These are phyloP conservation scores for Solanum peruvianum DNA, from an alignment of 257 asterid species.

Conservation along the genomic window DNA sequence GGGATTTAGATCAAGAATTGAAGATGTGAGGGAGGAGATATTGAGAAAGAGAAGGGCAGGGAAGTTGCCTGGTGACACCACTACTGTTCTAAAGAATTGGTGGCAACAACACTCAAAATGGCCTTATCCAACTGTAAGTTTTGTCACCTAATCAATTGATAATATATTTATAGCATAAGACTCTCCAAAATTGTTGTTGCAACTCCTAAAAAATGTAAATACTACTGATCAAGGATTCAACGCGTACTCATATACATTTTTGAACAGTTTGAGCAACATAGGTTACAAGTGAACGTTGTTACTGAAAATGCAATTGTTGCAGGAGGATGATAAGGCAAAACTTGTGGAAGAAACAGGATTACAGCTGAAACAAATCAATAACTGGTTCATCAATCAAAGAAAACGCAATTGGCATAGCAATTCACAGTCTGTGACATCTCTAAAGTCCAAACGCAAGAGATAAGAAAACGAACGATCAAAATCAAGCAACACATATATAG, in stretches of 20 bases:
- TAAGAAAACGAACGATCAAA: neutral
- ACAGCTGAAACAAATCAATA: conserved; percentile 91
- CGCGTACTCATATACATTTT: neutral
- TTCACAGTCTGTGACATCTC: conserved; percentile 71
- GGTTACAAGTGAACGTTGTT: neutral
- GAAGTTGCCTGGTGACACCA: conserved; percentile 89
- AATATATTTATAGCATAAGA: neutral
- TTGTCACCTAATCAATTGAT: neutral
- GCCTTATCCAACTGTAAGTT: conserved; percentile 94
- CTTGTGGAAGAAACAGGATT: conserved; percentile 89
- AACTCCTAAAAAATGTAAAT: neutral
- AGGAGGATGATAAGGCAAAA: conserved; percentile 98
- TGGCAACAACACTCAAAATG: conserved; percentile 98
- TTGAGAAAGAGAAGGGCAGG: conserved; percentile 92
- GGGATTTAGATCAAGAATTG: conserved; percentile 95
- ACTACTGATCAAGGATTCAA: neutral
- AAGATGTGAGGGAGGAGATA: conserved; percentile 94
- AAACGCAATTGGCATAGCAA: conserved; percentile 92
- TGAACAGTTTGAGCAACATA: neutral
- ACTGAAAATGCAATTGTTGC: neutral
- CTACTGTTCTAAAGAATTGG: conserved; percentile 80
- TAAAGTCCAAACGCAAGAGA: conserved; percentile 93
- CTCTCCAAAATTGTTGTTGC: neutral
- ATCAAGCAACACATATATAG: neutral
- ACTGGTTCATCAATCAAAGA: conserved; percentile 97